A percentile compares a stretch with the other conserved stretches of the same genome.
Conservation (phyloP, 768 basidiomycete species). For the Pisolithus marmoratus region DNA sequence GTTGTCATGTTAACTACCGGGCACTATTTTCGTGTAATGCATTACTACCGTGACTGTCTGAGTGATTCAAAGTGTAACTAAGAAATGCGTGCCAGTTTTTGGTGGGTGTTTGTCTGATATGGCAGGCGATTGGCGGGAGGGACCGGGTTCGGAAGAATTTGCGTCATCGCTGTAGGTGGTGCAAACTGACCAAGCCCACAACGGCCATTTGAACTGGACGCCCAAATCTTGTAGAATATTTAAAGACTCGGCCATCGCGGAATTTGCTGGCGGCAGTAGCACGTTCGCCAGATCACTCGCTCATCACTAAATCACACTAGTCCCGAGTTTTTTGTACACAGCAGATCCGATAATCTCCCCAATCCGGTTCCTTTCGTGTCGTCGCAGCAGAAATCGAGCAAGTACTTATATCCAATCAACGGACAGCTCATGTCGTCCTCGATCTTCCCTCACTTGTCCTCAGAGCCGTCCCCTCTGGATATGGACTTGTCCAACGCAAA, state of each 20-base stretch:
- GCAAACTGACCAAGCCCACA: not conserved
- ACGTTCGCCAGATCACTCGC: conserved; percentile 1
- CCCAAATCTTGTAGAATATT: too few relatives aligned
- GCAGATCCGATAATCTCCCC: conserved; percentile 30
- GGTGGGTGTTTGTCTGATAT: not conserved
- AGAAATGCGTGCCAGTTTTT: not conserved
- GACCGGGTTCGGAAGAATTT: not conserved
- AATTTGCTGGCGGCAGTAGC: not conserved
- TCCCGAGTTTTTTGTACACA: conserved; percentile 4
- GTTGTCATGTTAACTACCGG: conserved; percentile 12
- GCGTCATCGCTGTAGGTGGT: not conserved
- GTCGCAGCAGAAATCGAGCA: conserved; percentile 15
- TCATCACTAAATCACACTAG: not conserved
- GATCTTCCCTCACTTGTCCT: conserved; percentile 18
- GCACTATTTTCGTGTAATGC: conserved; percentile 18
- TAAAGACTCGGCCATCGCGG: too few relatives aligned
- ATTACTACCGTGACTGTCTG: conserved; percentile 11
- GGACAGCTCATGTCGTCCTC: conserved; percentile 19
- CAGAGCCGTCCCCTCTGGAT: conserved; percentile 25
- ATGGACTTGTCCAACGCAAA: conserved; percentile 47
- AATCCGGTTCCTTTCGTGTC: conserved; percentile 20
- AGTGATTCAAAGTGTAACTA: not conserved
- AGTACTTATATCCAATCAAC: conserved; percentile 20
- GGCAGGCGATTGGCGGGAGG: not conserved
- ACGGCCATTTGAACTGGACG: too few relatives aligned